A percentile compares a stretch with the other conserved stretches of the same genome.
phyloP scores from a whole-genome alignment of 2,329 filamentous ascomycete species.

The Calonectria pteridis region DNA sequence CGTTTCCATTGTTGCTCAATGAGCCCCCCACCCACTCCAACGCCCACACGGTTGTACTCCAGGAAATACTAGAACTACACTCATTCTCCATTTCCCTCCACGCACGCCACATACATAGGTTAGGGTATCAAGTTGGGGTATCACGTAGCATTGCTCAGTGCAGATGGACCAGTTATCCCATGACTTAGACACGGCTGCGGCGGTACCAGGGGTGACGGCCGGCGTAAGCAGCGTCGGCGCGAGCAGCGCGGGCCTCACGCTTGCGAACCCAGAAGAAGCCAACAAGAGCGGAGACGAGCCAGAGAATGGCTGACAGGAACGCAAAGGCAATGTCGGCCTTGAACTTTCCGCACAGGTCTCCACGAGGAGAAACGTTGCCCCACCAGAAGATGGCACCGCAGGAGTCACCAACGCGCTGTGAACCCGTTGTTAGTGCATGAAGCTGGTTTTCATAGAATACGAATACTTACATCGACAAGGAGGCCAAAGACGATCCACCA shows the following conservation, averaged over 20 bases:
- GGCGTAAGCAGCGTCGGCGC: conserved; percentile 45
- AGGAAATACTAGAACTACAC: background rate
- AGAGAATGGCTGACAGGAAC: conserved; percentile 78
- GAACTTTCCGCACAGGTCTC: conserved; percentile 73
- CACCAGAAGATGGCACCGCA: conserved; percentile 73
- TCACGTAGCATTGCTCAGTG: conserved; percentile 19
- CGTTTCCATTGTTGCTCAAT: conserved; percentile 9
- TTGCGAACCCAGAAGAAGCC: conserved; percentile 67
- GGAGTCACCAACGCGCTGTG: conserved; percentile 56
- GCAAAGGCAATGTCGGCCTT: conserved; percentile 79
- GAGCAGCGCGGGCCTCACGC: conserved; percentile 50
- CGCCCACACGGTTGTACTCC: background rate
- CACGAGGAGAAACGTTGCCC: conserved; percentile 63
- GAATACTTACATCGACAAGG: conserved; percentile 67
- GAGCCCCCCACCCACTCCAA: background rate
- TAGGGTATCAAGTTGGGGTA: conserved; percentile 1
- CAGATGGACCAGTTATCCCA: background rate
- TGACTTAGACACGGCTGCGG: conserved; percentile 57
- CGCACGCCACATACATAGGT: background rate
- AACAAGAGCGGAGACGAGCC: conserved; percentile 74
- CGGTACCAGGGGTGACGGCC: conserved; percentile 56
- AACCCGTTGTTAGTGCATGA: conserved; percentile 21
- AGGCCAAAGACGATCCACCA: conserved; percentile 80
- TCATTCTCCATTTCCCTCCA: background rate
- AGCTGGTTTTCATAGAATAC: background rate